Base-by-base conservation (phyloP, 2,329 filamentous ascomycete species). In the Chaetothyriales sp. region DNA sequence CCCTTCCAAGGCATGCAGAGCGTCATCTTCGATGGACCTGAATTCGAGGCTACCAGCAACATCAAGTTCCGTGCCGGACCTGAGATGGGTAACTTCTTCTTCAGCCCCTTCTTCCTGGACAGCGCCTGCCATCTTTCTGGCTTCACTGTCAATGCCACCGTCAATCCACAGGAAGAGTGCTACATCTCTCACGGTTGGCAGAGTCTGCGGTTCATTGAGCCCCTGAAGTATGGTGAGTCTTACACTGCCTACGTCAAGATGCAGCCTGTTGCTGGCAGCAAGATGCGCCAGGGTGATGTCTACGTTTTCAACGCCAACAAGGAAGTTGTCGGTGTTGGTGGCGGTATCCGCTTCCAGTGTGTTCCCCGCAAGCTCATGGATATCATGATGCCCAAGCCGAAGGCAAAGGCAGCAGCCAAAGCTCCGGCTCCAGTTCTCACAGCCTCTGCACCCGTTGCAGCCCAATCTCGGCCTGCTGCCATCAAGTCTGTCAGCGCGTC, bases 181-280 rank as follows among this genome's bases (percentile, higher is more conserved):
- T 80, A 77, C 63, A 76, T 80, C 55, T 79, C 77, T 32, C 77
- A 80, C 59, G 77, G 77, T 39, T 80, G 77, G 77, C 72, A 72
- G 47, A 75, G 72, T 2, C 75, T 81, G 69, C 76, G 75, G 57
- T 73, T 76, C 58, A 66, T 76, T 44, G 73, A 73, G 61, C 67
- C 70, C 54, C 66, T 77, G 42, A 71, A 73, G 26, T 64, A 70
- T 2, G 70, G 71, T 54, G 70, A 71, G 60, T 74, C 73, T 52
- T 79, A 80, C 59, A 73, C 71, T 55, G 77, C 76, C 42, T 80
- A 80, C 59, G 78, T 80, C 49, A 74, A 77, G 60, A 81, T 81
- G 78, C 73, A 78, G 55, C 65, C 64, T 20, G 66, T 65, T 57
- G 58, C 62, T 19, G 68, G 72, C 54, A 56, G 57, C 50, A 77